Evolutionary conservation across 148 eudicot species (phyloP).

Genomic region (Rhododendron vialii): DNA sequence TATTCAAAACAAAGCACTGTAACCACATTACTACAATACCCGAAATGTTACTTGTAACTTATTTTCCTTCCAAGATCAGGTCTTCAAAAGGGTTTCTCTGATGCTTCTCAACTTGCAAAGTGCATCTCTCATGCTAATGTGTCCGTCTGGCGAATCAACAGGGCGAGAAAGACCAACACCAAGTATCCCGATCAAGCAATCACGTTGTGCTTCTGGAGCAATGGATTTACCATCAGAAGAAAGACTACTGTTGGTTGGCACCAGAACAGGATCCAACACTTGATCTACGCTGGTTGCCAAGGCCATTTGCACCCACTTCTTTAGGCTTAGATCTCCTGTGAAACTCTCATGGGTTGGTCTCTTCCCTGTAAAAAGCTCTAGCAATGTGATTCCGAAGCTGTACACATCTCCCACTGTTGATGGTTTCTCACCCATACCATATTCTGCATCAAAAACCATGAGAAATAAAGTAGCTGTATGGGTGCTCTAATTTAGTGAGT

Average conservation of each 20-base stretch:
- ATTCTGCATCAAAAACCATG: slow-evolving; percentile 26
- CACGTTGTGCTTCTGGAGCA: background rate
- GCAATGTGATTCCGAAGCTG: slow-evolving; percentile 46
- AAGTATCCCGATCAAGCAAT: slow-evolving; percentile 21
- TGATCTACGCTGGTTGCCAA: slow-evolving; percentile 23
- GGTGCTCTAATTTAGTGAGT: background rate
- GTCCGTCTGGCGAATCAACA: slow-evolving; percentile 29
- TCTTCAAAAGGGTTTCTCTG: slow-evolving; percentile 15
- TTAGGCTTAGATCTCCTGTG: slow-evolving; percentile 27
- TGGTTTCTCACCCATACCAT: slow-evolving; percentile 45
- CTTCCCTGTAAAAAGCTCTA: slow-evolving; percentile 50
- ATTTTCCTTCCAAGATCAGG: background rate
- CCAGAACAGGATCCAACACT: slow-evolving; percentile 30
- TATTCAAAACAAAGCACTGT: background rate
- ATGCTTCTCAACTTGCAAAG: slow-evolving; percentile 32
- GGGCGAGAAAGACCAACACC: slow-evolving; percentile 46
- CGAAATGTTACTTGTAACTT: background rate
- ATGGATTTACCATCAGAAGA: background rate
- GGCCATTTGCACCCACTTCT: slow-evolving; percentile 35
- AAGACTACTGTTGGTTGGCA: background rate
- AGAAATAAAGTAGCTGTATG: background rate
- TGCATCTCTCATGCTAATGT: slow-evolving; percentile 43
- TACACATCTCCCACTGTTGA: slow-evolving; percentile 50
- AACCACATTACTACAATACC: too few relatives aligned
- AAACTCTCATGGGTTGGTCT: slow-evolving; percentile 37